Evolutionary conservation across 164 flowering plant species (phyloP).

Genomic region (Stephania japonica): DNA sequence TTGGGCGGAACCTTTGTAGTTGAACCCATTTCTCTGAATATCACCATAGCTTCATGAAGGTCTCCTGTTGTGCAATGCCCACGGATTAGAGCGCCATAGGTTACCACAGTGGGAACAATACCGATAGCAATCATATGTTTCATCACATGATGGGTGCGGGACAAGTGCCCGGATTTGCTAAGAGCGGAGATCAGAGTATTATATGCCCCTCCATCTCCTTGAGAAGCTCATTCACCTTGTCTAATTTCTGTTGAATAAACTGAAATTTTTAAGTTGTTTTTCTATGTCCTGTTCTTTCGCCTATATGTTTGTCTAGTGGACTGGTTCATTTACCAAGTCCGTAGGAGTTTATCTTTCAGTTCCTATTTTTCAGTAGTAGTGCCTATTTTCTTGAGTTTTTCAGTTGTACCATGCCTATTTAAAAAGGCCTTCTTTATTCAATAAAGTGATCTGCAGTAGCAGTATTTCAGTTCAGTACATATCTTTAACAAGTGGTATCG

Average conservation of each 20-base stretch:
- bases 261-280: no score
- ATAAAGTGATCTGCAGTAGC: no score
- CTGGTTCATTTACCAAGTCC: no score
- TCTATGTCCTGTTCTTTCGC: no score
- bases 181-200: slow-evolving; percentile 63
- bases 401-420: no score
- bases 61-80: slow-evolving; percentile 48
- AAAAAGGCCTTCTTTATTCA: no score
- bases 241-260: slow-evolving; percentile 30
- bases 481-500: no score
- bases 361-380: no score
- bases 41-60: slow-evolving; percentile 58
- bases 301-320: no score
- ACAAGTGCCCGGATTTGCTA: slow-evolving; percentile 47
- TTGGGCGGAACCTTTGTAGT: slow-evolving; percentile 47
- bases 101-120: slow-evolving; percentile 48
- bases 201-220: slow-evolving; percentile 67
- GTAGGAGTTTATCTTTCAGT: no score
- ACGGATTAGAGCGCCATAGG: slow-evolving; percentile 73
- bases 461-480: no score
- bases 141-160: slow-evolving; percentile 33
- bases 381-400: no score
- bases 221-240: slow-evolving; percentile 49
- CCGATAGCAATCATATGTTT: slow-evolving; percentile 47
- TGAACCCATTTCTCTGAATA: slow-evolving; percentile 43